These are phyloP conservation scores for Penicillium sp. DNA, from an alignment of 2,329 filamentous ascomycete genomes.

Conservation along the genomic window DNA sequence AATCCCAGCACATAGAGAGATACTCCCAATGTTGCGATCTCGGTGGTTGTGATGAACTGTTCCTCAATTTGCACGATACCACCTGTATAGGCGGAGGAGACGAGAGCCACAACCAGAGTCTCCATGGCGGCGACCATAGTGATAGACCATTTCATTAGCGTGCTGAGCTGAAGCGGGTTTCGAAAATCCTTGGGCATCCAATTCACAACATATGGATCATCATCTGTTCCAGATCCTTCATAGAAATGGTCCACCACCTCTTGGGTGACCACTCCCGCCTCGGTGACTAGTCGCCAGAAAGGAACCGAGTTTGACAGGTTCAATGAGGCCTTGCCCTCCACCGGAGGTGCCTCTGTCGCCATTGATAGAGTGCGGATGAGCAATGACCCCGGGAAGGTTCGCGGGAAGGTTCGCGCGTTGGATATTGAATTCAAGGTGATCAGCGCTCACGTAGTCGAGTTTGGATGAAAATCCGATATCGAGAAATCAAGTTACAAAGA, in stretches of 20 bases:
- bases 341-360: constrained; percentile 10
- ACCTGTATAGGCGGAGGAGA: constrained; percentile 45
- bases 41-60: constrained; percentile 36
- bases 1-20: constrained; percentile 50
- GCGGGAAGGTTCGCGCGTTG: not conserved
- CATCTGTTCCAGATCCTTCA: constrained; percentile 41
- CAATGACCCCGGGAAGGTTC: not conserved
- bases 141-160: constrained; percentile 41
- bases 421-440: not conserved
- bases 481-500: not conserved
- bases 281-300: constrained; percentile 34
- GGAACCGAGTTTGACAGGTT: constrained; percentile 26
- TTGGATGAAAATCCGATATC: not conserved
- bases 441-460: not conserved
- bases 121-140: constrained; percentile 40
- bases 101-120: constrained; percentile 45
- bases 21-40: constrained; percentile 44
- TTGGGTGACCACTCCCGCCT: constrained; percentile 37
- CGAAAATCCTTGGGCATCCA: constrained; percentile 46
- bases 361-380: not conserved
- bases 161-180: constrained; percentile 41
- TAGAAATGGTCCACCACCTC: constrained; percentile 35
- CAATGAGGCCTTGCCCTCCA: constrained; percentile 7
- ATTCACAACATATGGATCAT: constrained; percentile 45
- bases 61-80: constrained; percentile 36